phyloP scores from a whole-genome alignment of 352 stramenopile genomes.

The Blastocystis hominis region DNA sequence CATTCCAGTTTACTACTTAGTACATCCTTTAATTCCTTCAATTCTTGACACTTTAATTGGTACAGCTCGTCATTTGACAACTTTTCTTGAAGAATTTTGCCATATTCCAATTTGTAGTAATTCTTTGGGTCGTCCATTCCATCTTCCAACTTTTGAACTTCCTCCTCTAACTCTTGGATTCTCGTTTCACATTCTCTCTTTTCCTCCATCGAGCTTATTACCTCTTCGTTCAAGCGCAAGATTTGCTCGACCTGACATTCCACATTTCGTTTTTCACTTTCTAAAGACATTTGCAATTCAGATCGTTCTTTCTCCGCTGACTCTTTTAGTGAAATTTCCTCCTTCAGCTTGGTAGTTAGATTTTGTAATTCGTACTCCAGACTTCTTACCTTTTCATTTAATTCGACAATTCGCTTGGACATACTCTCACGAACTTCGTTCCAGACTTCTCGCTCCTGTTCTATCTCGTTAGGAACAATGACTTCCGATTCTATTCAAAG shows the following conservation, averaged over 20 bases:
- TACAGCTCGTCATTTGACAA: background rate
- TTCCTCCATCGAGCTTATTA: constrained; percentile 31
- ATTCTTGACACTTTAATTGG: constrained; percentile 8
- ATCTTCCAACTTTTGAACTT: background rate
- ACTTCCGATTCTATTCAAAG: background rate
- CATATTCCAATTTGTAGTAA: background rate
- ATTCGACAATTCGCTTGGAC: constrained; percentile 15
- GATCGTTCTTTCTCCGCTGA: background rate
- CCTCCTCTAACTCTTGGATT: background rate
- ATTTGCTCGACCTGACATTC: constrained; percentile 29
- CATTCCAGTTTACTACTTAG: background rate
- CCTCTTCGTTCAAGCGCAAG: constrained; percentile 20
- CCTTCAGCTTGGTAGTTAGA: background rate
- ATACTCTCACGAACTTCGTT: constrained; percentile 47
- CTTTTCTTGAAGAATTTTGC: background rate
- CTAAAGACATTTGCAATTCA: background rate
- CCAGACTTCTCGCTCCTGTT: constrained; percentile 25
- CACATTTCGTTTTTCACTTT: background rate
- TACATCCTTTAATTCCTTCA: background rate
- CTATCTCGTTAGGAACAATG: background rate
- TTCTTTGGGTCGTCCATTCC: constrained; percentile 32
- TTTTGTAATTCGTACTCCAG: background rate
- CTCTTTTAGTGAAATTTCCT: background rate
- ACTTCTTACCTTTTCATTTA: constrained; percentile 6
- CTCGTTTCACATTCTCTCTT: background rate